A percentile compares a stretch with the other conserved stretches of the same genome.
Conservation (phyloP, 805 yeast species). For the Babjeviella inositovora region DNA sequence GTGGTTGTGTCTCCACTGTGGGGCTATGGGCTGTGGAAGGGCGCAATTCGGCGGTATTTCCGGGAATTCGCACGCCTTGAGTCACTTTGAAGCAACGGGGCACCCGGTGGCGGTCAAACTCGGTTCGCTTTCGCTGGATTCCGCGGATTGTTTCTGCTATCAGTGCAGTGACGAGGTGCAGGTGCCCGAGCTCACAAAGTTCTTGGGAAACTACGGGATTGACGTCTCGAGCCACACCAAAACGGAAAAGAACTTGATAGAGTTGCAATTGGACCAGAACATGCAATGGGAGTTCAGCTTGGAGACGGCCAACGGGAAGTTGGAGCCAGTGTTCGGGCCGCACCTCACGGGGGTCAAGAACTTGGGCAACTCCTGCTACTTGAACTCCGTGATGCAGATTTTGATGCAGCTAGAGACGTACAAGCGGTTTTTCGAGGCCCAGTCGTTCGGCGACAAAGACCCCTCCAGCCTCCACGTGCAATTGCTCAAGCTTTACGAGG, state of each 20-base stretch:
- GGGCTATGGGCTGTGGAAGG: conserved; percentile 88
- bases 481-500: conserved; percentile 65
- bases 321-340: conserved; percentile 56
- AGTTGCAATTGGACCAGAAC: conserved; percentile 85
- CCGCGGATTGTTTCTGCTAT: conserved; percentile 84
- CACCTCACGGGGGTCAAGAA: conserved; percentile 77
- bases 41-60: conserved; percentile 85
- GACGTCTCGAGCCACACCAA: conserved; percentile 36
- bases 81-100: conserved; percentile 38
- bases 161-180: conserved; percentile 77
- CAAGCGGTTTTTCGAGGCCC: conserved; percentile 18
- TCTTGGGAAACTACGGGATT: conserved; percentile 48
- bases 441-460: conserved; percentile 6
- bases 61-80: conserved; percentile 87
- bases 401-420: conserved; percentile 30
- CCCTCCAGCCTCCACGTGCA: conserved; percentile 58
- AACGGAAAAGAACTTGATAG: conserved; percentile 80
- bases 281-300: conserved; percentile 85
- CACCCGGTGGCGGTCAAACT: conserved; percentile 84
- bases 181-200: conserved; percentile 38
- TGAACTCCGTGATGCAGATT: conserved; percentile 68
- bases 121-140: conserved; percentile 70
- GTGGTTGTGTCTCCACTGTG: conserved; percentile 91
- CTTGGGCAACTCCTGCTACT: conserved; percentile 85
- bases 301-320: conserved; percentile 54